Evolutionary conservation across 2,329 filamentous ascomycete species (phyloP), one percentile per base, ranked within the genome.

Genomic region (Leptographium galeiforme): DNA sequence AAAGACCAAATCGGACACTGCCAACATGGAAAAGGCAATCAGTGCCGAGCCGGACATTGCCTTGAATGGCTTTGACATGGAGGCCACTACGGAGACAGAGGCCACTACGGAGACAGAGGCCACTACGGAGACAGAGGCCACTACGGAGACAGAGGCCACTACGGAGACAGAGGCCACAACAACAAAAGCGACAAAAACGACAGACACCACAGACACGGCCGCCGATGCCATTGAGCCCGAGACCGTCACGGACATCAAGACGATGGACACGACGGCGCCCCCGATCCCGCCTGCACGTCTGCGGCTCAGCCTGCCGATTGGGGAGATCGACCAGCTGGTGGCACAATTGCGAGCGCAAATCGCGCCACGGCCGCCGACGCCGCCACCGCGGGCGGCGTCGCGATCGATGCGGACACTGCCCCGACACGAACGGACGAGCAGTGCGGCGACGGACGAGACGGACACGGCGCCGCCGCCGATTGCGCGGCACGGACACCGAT

Each of bases 311-410:
- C 40, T 63, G 19, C 61, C 62, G n/a, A 62, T 66, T 12, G 61
- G 63, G 53, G 64, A 64, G 33, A 57, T 63, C 19, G 60, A 65
- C 48, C 61, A 65, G 40, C 59, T 64, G 38, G 56, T 63, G 16
- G 64, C 63, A 45, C 63, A 66, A 53, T 57, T 64, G 33, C 57
- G 52, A 33, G 60, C 62, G 48, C 33, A 30, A 30, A 57, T 61
- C 51, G 61, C 61, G 2, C 53, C 49, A n/a, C 58, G 55, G 7
- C 55, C 62, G 10, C 63, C 64, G 1, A 63, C 63, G 2, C 60
- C 62, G 19, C 63, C 64, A 7, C 63, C 62, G 4, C 60, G 60
- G 32, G 61, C 63, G 0, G 45, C 59, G 58, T 5, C 33, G 50
- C 5, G 25, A 5, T 25, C 25, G 25, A 25, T 25, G 25, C 32